Conservation (phyloP, 371 early-diverging fungal genomes). For the Syncephalastrum contaminatum region DNA sequence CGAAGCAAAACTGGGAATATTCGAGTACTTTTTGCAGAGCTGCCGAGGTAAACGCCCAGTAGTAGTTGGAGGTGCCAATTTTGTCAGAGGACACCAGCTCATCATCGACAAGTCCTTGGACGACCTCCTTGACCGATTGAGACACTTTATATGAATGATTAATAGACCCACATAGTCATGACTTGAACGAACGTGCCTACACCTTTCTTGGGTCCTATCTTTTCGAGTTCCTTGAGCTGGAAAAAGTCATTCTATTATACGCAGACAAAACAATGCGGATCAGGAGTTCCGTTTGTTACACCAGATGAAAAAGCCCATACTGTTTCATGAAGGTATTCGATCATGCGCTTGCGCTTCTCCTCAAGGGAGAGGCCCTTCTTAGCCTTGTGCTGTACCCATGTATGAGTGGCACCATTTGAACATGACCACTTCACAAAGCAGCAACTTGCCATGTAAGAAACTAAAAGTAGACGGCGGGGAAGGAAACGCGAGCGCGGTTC, state of each 20-base stretch:
- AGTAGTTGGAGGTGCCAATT: conserved; percentile 90
- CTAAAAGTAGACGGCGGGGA: background rate
- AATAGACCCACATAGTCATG: conserved; percentile 1
- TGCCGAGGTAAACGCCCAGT: conserved; percentile 90
- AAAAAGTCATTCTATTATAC: conserved; percentile 59
- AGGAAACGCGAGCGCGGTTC: conserved; percentile 3
- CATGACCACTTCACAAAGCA: no score
- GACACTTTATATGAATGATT: conserved; percentile 41
- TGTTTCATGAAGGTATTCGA: conserved; percentile 79
- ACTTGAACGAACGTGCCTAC: conserved; percentile 57
- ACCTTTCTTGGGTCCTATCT: conserved; percentile 87
- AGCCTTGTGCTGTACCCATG: conserved; percentile 13
- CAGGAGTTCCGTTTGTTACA: background rate
- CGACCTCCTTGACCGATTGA: conserved; percentile 89
- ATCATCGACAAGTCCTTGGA: conserved; percentile 91
- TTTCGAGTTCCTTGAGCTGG: conserved; percentile 91
- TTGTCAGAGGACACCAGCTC: conserved; percentile 86
- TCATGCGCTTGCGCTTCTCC: conserved; percentile 79
- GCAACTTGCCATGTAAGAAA: no score
- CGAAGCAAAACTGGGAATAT: no score
- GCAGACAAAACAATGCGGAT: conserved; percentile 1
- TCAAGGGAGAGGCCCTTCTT: conserved; percentile 63
- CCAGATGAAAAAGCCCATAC: conserved; percentile 32
- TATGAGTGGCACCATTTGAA: no score
- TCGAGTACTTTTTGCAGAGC: conserved; percentile 19